Base-by-base conservation (phyloP, 805 yeast species). In the Komagataella pseudopastoris region DNA sequence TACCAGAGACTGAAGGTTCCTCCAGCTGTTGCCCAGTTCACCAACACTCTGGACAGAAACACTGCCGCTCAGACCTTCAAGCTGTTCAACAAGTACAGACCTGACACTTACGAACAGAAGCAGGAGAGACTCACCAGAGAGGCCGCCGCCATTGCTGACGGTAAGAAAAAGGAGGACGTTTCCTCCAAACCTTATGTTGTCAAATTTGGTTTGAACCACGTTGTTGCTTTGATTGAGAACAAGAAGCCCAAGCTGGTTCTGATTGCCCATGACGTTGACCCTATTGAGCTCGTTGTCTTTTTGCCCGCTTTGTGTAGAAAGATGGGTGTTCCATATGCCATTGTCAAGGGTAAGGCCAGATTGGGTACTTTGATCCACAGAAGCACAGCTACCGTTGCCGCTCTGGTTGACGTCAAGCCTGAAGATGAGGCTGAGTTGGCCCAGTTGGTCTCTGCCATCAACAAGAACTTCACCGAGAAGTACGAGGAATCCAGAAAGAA, bases 291-390 rank as follows among this genome's bases (percentile, higher is more conserved):
- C 70, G 98, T 91, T 63, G 78, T 91, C 67, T 91, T 88, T 85
- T 78, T 91, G 65, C 99, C 99, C 70, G 97, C 99, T 75, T 82
- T 91, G 70, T 91, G 97, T 81, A 88, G 91, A 80, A 93, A 93
- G 85, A 83, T 91, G 95, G 98, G 97, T 77, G 90, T 93, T 61
- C 98, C 99, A 72, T 90, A 90, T 81, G 97, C 98, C 60, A 85
- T 90, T 70, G 87, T 90, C 70, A 89, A 89, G 84, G 96, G 96
- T 74, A 89, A 89, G 86, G 96, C 96, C 62, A 88, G 98, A 81
- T 84, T 91, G 69, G 98, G 98, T 63, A 85, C 97, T 67, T 76
- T 91, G 66, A 96, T 89, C 58, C 96, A 91, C 89, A 81, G 90
- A 81, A 91, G 91, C 85, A 89, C 91, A 68, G 83, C 98, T 60